A percentile compares a stretch with the other conserved stretches of the same genome.
Conservation (phyloP, 2,329 filamentous ascomycete species). For the Cordyceps militaris region DNA sequence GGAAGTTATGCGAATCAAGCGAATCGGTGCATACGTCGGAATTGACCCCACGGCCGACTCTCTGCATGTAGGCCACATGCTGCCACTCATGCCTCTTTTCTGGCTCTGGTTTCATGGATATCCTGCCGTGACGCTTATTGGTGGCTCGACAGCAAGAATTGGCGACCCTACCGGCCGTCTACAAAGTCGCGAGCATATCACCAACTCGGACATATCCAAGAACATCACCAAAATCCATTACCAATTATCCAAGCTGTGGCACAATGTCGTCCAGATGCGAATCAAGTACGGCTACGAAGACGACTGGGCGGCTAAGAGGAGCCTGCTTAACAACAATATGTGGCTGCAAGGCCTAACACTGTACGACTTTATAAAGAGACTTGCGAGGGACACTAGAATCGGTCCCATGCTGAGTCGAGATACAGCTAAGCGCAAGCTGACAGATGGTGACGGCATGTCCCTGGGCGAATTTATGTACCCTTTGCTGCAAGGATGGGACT, state of each 20-base stretch:
- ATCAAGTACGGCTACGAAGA: slow-evolving; percentile 56
- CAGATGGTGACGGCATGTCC: slow-evolving; percentile 86
- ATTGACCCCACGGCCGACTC: slow-evolving; percentile 77
- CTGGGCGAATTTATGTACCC: slow-evolving; percentile 92
- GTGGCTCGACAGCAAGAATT: slow-evolving; percentile 68
- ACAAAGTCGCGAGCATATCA: slow-evolving; percentile 49
- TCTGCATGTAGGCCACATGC: slow-evolving; percentile 71
- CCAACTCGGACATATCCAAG: slow-evolving; percentile 45
- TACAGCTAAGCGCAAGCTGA: slow-evolving; percentile 77
- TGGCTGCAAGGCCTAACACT: slow-evolving; percentile 73
- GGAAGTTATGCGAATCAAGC: slow-evolving; percentile 55
- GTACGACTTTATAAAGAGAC: slow-evolving; percentile 64
- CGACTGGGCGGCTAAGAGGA: slow-evolving; percentile 59
- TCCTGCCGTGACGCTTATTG: slow-evolving; percentile 58
- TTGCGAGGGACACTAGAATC: slow-evolving; percentile 69
- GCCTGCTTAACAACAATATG: slow-evolving; percentile 70
- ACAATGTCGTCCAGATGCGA: slow-evolving; percentile 61
- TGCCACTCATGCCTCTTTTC: slow-evolving; percentile 77
- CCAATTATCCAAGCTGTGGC: slow-evolving; percentile 67
- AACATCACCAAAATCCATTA: slow-evolving; percentile 63
- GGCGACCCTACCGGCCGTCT: slow-evolving; percentile 72
- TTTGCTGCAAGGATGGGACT: slow-evolving; percentile 91
- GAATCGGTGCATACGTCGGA: slow-evolving; percentile 70
- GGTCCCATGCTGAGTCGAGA: slow-evolving; percentile 85
- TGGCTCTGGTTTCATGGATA: slow-evolving; percentile 77